These are phyloP conservation scores for Paraleonurus japonicus DNA, from an alignment of 257 asterid genomes.

Conservation along the genomic window DNA sequence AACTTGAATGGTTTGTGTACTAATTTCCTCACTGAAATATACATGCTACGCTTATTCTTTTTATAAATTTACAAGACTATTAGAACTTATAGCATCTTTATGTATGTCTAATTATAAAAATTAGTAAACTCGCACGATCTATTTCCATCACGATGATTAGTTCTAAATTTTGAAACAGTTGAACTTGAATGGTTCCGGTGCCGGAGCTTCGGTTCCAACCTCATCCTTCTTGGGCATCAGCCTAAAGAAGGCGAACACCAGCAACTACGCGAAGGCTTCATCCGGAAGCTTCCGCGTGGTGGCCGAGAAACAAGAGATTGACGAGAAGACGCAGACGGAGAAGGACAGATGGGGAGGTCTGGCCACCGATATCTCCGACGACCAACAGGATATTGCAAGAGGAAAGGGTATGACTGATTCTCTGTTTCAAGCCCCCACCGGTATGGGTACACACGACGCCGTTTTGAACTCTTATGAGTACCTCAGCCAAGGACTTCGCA, in stretches of 20 bases:
- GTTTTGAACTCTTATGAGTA: conserved; percentile 58
- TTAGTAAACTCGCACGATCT: background rate
- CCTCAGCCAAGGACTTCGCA: conserved; percentile 45
- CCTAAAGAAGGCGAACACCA: conserved; percentile 37
- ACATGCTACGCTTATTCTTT: no score
- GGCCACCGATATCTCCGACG: conserved; percentile 42
- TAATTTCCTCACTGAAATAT: no score
- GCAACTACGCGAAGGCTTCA: conserved; percentile 14
- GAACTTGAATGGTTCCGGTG: conserved; percentile 39
- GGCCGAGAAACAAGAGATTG: conserved; percentile 23
- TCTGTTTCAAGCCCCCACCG: conserved; percentile 58
- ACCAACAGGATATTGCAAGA: conserved; percentile 59
- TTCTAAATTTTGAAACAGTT: conserved; percentile 27
- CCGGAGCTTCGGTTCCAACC: conserved; percentile 37
- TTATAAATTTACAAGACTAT: background rate
- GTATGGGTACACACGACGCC: conserved; percentile 57
- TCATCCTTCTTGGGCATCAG: conserved; percentile 44
- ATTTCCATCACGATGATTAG: background rate
- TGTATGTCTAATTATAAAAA: background rate
- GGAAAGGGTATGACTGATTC: conserved; percentile 58
- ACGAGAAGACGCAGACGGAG: conserved; percentile 34
- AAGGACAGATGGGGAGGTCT: conserved; percentile 53
- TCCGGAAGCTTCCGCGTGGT: conserved; percentile 31
- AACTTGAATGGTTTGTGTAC: no score
- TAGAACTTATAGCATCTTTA: background rate